phyloP scores from a whole-genome alignment of 805 yeast genomes.

The Kodamaea laetipori region DNA sequence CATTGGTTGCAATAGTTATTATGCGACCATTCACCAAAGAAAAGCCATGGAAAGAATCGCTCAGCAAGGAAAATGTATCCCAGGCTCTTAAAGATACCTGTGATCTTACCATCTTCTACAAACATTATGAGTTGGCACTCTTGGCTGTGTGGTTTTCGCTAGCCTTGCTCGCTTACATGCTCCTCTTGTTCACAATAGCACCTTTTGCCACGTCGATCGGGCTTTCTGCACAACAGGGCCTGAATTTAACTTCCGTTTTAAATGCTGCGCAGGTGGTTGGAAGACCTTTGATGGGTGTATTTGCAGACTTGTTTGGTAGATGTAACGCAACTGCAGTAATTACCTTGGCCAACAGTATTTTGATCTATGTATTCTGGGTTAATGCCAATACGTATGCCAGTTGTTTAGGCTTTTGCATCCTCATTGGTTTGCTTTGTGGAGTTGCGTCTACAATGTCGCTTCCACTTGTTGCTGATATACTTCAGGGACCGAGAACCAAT shows the following conservation, averaged over 20 bases:
- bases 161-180: constrained; percentile 38
- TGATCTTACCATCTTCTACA: constrained; percentile 22
- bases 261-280: constrained; percentile 52
- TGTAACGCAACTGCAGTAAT: constrained; percentile 32
- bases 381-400: constrained; percentile 34
- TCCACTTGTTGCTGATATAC: constrained; percentile 11
- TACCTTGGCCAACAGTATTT: constrained; percentile 25
- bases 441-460: constrained; percentile 25
- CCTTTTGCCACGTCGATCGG: constrained; percentile 49
- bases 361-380: constrained; percentile 41
- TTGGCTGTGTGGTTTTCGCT: constrained; percentile 39
- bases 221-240: constrained; percentile 30
- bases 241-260: constrained; percentile 35
- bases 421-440: constrained; percentile 36
- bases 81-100: constrained; percentile 31
- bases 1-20: constrained; percentile 43
- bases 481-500: constrained; percentile 12
- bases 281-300: constrained; percentile 48
- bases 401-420: constrained; percentile 30
- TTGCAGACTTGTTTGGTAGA: constrained; percentile 52
- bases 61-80: constrained; percentile 20
- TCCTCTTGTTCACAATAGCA: constrained; percentile 38
- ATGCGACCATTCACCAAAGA: constrained; percentile 46
- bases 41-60: constrained; percentile 25
- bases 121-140: constrained; percentile 23